Evolutionary conservation across 2,329 filamentous ascomycete species (phyloP), one percentile per base, ranked within the genome.

Genomic region (Calonectria hawksworthii): DNA sequence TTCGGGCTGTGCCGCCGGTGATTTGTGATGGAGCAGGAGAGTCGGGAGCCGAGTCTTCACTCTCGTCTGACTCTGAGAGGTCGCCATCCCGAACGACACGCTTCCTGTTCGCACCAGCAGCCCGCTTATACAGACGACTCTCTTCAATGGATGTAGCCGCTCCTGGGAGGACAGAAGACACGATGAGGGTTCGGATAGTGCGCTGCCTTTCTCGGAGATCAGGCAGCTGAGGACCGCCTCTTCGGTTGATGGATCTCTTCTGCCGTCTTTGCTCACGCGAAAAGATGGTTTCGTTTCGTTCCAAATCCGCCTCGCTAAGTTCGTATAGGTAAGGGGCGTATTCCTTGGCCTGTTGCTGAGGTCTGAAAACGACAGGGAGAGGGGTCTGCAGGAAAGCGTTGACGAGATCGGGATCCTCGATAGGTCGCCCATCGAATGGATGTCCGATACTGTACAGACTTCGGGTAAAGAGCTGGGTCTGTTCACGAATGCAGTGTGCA

Each of bases 401-500:
- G 73, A 95, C 92, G 32, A 99, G 90, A 82, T 99, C 97, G 8
- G 95, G 92, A 83, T 99, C 97, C 79, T 99, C 97, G 28, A 99
- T 91, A 3, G 96, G 96, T 44, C 97, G 92, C 65, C 97, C 97
- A 83, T 99, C 97, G 81, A 99, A 99, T 32, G 96, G 94, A 86
- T 99, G 96, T 3, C 96, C 96, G 68, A 98, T 92, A 80, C 97
- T 95, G 86, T 98, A 99, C 74, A 99, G 88, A 82, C 96, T 98
- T 83, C 95, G 94, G 8, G 96, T 98, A 84, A 98, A 99, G 36
- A 99, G 91, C 83, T 99, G 97, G 51, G 94, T 93, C 86, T 99
- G 97, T 85, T 99, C 97, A 76, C 97, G 94, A 82, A 99, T 99
- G 75, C 95, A 98, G 86, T 99, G 97, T 16, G 97, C 97, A 83